A percentile compares a stretch with the other conserved stretches of the same genome.
Conservation (phyloP, 345 rosid genomes). For the Pugionium cornutum region DNA sequence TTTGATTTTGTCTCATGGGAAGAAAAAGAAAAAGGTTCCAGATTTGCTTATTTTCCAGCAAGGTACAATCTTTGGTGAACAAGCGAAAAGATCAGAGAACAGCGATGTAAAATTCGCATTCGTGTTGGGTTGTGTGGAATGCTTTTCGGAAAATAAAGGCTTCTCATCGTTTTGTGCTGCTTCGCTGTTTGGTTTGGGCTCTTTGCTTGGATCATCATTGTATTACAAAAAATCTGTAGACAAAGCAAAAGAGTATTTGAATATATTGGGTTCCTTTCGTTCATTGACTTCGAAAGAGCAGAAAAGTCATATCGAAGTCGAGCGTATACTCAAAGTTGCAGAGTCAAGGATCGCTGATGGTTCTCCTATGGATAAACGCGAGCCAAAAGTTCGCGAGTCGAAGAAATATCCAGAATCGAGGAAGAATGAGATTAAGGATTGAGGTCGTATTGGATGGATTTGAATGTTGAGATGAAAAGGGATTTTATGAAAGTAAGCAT, state of each 20-base stretch:
- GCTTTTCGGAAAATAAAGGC: neutral
- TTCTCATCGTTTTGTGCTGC: neutral
- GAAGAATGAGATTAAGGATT: neutral
- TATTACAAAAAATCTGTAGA: constrained; percentile 12
- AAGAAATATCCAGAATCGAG: neutral
- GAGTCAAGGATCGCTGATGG: neutral
- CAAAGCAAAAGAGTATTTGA: neutral
- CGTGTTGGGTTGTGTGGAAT: constrained; percentile 7
- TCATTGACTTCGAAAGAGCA: too few relatives aligned
- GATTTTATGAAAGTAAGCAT: constrained; percentile 11
- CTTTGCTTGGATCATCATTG: neutral
- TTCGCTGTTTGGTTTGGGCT: neutral
- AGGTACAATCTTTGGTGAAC: neutral
- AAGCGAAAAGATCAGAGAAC: neutral
- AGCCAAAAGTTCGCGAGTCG: neutral
- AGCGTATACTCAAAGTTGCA: neutral
- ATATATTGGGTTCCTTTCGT: too few relatives aligned
- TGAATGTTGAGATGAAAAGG: constrained; percentile 16
- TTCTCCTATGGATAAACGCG: neutral
- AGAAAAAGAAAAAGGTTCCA: too few relatives aligned
- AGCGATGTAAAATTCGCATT: neutral
- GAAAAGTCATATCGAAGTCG: too few relatives aligned
- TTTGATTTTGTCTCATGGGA: neutral
- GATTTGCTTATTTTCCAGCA: neutral
- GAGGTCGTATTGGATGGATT: constrained; percentile 10